Evolutionary conservation across 306 rosid genomes (phyloP), one percentile per base, ranked within the genome.

Genomic region (Pyrus betulifolia): DNA sequence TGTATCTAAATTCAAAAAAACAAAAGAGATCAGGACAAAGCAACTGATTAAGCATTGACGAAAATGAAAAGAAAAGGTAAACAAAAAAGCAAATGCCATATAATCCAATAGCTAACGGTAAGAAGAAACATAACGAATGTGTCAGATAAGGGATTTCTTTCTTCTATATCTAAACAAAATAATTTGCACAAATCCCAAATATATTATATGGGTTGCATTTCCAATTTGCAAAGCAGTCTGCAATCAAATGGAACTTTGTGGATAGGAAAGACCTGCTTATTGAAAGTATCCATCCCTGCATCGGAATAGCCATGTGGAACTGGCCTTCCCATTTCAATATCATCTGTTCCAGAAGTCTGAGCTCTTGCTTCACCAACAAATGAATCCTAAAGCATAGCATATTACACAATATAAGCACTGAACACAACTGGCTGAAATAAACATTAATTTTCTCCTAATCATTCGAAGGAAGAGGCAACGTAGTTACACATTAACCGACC

Each of bases 321-420:
- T 68, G 78, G 96, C 61, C 80, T 86, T 79, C 97, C 98, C 96
- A 90, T 92, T 84, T 94, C 98, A 31, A 94, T 79, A 83, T 94
- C 98, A 78, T 71, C 76, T 83, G 80, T 86, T 84, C 93, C 86
- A 2, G 93, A 87, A 86, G 95, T 89, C 66, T 79, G 93, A 2
- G 84, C 90, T 76, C 60, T 86, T 75, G 75, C 88, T 76, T 90
- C 90, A 46, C 82, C 67, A 76, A 78, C 91, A 78, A 90, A 94
- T 5, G 97, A 94, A 86, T 94, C 97, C 98, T 90, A 78, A 71
- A 79, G 82, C 74, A 76, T 22, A 80, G 14, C 55, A 74, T 35
- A 55, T 33, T 42, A 62, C 62, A 59, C 42, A 38, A 54, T 9
- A 78, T 12, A 69, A 64, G 74, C 28, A 21, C 45, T 55, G 79